phyloP scores from a whole-genome alignment of 1,139 yeast species.

The Suhomyces coccinellae region DNA sequence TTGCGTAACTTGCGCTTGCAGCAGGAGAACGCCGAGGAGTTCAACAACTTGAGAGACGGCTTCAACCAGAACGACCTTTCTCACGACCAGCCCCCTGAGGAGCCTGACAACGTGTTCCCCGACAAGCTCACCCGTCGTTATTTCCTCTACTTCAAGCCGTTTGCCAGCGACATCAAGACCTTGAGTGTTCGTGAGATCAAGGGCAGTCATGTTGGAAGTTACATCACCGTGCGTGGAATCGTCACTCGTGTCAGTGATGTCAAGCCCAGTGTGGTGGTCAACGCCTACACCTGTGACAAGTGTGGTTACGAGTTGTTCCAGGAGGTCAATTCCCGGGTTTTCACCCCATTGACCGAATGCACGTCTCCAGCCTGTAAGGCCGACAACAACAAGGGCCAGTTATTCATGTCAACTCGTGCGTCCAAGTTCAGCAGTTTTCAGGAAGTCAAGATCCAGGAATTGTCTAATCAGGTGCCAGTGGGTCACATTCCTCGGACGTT shows the following conservation, averaged over 20 bases:
- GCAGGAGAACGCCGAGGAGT: constrained; percentile 63
- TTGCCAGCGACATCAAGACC: constrained; percentile 55
- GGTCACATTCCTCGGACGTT: constrained; percentile 95
- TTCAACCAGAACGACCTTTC: constrained; percentile 16
- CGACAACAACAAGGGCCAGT: constrained; percentile 83
- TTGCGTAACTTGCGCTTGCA: constrained; percentile 75
- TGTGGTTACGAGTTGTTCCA: constrained; percentile 98
- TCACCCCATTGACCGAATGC: constrained; percentile 85
- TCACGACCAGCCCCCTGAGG: constrained; percentile 7
- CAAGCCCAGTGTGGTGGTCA: constrained; percentile 86
- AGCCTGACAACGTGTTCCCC: constrained; percentile 62
- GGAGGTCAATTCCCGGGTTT: constrained; percentile 82
- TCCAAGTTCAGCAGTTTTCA: constrained; percentile 94
- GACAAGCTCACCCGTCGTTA: constrained; percentile 85
- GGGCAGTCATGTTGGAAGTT: constrained; percentile 80
- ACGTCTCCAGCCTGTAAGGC: constrained; percentile 75
- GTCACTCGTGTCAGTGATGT: constrained; percentile 96
- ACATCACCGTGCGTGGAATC: constrained; percentile 90
- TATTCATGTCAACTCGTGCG: constrained; percentile 92
- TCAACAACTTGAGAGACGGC: constrained; percentile 40
- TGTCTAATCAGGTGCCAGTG: constrained; percentile 95
- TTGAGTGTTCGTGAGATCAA: constrained; percentile 87
- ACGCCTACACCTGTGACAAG: constrained; percentile 95
- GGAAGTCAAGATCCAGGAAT: constrained; percentile 91
- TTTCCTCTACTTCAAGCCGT: constrained; percentile 81